A percentile compares a stretch with the other conserved stretches of the same genome.
Conservation (phyloP, 306 rosid species). For the Glycyrrhiza uralensis region DNA sequence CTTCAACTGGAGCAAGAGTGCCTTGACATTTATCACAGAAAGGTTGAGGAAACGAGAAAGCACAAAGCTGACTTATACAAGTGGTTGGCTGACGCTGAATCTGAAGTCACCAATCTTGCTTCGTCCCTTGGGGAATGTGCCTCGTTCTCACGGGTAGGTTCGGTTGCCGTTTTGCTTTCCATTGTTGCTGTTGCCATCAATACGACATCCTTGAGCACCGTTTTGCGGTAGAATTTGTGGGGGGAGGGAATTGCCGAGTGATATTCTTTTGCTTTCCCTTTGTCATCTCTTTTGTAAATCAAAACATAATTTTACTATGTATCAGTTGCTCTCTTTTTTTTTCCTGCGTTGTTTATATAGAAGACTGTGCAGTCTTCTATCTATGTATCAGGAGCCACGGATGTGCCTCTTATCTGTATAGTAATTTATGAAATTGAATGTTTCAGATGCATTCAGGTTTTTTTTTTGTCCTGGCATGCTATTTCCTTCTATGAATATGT, state of each 20-base stretch:
- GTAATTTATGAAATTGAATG: neutral
- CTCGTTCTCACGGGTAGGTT: constrained; percentile 50
- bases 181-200: neutral
- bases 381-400: neutral
- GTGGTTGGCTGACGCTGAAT: constrained; percentile 60
- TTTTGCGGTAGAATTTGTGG: neutral
- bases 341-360: neutral
- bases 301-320: neutral
- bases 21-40: constrained; percentile 72
- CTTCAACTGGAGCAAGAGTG: constrained; percentile 92
- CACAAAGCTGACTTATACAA: constrained; percentile 61
- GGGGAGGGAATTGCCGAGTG: too few species aligned
- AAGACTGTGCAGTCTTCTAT: neutral
- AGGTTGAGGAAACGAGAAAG: constrained; percentile 76
- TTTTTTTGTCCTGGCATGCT: neutral
- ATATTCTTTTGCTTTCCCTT: neutral
- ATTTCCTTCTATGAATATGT: neutral
- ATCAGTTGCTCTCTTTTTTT: neutral
- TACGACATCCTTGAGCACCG: neutral
- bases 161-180: neutral
- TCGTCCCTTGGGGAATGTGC: constrained; percentile 63
- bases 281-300: neutral
- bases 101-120: constrained; percentile 45
- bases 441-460: constrained; percentile 7
- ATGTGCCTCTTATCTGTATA: neutral